Evolutionary conservation across 73 alveolate genomes (phyloP).

Genomic region (Paramecium sexaurelia): DNA sequence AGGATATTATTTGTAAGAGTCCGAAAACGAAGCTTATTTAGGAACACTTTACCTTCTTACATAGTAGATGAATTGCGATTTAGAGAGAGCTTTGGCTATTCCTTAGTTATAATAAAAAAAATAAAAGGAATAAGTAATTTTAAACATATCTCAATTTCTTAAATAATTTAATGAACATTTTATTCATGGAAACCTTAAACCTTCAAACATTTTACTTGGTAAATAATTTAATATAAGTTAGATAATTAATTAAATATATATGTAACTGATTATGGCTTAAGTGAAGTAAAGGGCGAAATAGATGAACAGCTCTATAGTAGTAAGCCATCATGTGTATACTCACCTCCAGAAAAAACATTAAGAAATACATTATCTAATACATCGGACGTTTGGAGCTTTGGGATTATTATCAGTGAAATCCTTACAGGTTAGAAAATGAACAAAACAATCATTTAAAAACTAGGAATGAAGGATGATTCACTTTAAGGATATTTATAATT

Average conservation of each 20-base stretch:
- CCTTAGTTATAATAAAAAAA: not conserved
- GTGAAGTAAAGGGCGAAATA: not conserved
- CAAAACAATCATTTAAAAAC: not conserved
- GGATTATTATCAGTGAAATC: not conserved
- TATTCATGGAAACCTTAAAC: constrained; percentile 13
- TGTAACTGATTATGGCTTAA: constrained; percentile 18
- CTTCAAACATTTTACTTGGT: constrained; percentile 20
- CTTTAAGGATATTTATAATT: not conserved
- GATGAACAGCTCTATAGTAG: not conserved
- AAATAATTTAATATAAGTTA: not conserved
- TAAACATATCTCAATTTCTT: not conserved
- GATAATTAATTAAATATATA: not conserved
- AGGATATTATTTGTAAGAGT: constrained; percentile 23
- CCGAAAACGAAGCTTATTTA: not conserved
- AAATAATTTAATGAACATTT: not conserved
- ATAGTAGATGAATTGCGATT: not conserved
- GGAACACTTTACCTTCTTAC: not conserved
- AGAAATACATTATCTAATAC: not conserved
- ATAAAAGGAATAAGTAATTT: not conserved
- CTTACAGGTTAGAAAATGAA: not conserved
- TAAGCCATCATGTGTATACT: not conserved
- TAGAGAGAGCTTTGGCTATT: not conserved
- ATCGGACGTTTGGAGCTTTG: constrained; percentile 51
- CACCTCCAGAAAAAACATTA: constrained; percentile 31
- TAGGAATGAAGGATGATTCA: not conserved